A percentile compares a stretch with the other conserved stretches of the same genome.
Conservation (phyloP, 202 grass and related monocot genomes). For the Zizania palustris region DNA sequence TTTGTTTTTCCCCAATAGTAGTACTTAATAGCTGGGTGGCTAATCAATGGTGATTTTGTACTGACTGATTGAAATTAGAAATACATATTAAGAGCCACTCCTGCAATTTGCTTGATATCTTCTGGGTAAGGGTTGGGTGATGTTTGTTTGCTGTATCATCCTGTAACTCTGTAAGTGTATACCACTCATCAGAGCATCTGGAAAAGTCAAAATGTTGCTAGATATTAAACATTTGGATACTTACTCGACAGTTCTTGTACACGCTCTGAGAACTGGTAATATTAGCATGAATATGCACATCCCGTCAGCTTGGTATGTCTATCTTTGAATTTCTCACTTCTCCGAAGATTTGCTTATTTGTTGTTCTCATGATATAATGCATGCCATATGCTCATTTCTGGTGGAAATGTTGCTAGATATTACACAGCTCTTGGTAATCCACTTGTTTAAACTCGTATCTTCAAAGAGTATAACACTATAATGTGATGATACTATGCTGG, state of each 20-base stretch:
- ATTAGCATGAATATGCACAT: not conserved
- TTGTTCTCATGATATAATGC: not conserved
- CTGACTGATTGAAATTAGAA: constrained; percentile 10
- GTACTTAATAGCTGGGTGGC: not conserved
- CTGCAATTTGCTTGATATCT: not conserved
- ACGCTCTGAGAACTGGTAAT: not conserved
- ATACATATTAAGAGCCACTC: not conserved
- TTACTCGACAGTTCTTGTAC: not conserved
- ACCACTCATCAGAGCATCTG: no score
- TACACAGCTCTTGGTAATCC: not conserved
- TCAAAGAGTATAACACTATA: not conserved
- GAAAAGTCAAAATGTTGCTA: not conserved
- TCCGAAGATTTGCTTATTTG: constrained; percentile 1
- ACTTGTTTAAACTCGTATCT: not conserved
- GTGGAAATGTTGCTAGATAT: not conserved
- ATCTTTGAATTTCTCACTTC: not conserved
- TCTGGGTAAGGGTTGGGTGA: not conserved
- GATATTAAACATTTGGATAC: not conserved
- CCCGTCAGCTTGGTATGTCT: not conserved
- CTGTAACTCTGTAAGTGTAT: no score
- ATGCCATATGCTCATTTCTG: not conserved
- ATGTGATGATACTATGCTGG: not conserved
- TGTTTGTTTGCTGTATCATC: not conserved
- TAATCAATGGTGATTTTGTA: not conserved
- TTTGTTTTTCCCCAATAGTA: not conserved